Conservation (phyloP, 2,329 filamentous ascomycete genomes). For the Metarhizium brunneum region DNA sequence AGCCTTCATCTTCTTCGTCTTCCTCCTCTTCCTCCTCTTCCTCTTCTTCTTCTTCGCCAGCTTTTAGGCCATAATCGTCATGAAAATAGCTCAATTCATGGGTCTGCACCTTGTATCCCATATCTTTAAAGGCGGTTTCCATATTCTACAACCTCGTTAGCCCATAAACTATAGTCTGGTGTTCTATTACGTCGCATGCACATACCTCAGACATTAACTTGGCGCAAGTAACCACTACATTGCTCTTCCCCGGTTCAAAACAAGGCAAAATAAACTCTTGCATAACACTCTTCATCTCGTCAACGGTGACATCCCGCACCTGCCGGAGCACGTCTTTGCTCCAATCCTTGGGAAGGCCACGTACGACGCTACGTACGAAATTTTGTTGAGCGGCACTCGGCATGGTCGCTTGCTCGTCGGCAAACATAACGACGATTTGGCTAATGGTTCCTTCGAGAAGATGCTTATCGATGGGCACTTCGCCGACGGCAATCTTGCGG, state of each 20-base stretch:
- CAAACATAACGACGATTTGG: constrained; percentile 76
- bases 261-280: constrained; percentile 66
- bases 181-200: constrained; percentile 10
- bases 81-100: constrained; percentile 72
- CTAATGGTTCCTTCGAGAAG: constrained; percentile 86
- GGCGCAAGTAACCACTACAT: constrained; percentile 82
- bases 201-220: constrained; percentile 76
- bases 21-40: constrained; percentile 40
- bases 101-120: constrained; percentile 71
- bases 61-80: constrained; percentile 78
- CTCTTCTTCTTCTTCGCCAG: constrained; percentile 50
- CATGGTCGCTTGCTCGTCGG: constrained; percentile 83
- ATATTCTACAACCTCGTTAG: constrained; percentile 46
- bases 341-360: constrained; percentile 67
- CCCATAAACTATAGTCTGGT: neutral
- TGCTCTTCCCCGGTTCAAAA: constrained; percentile 71
- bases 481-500: constrained; percentile 62
- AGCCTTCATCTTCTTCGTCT: constrained; percentile 26
- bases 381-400: constrained; percentile 71
- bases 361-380: constrained; percentile 74
- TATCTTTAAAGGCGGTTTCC: constrained; percentile 61
- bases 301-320: constrained; percentile 64
- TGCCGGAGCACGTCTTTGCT: constrained; percentile 66
- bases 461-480: constrained; percentile 63
- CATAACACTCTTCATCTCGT: constrained; percentile 69